Percentiles rank a stretch among this genome's conserved stretches.
Evolutionary conservation across 352 stramenopile genomes (phyloP).

Genomic region (Pelagophyceae sp.): DNA sequence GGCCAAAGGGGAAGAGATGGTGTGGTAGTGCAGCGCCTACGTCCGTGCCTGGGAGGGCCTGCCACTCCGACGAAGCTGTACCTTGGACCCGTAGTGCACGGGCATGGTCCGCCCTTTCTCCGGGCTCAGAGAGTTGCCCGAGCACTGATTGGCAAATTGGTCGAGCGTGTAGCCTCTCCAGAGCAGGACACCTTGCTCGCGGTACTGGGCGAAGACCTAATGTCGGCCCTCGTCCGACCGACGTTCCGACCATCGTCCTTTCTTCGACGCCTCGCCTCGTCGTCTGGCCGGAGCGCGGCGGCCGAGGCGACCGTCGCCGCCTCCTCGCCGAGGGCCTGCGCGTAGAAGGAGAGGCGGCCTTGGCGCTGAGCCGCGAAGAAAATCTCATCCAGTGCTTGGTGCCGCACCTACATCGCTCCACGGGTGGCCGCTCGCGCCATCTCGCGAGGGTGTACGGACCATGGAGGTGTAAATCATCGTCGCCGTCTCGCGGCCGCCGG

Average conservation of each 20-base stretch:
- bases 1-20: constrained; percentile 88
- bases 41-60: too few relatives aligned
- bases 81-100: constrained; percentile 92
- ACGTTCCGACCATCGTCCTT: too few relatives aligned
- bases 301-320: constrained; percentile 86
- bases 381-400: constrained; percentile 91
- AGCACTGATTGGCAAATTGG: constrained; percentile 94
- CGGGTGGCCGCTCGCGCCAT: too few relatives aligned
- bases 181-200: constrained; percentile 92
- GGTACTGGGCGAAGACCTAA: constrained; percentile 95
- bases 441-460: too few relatives aligned
- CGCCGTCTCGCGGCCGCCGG: neutral
- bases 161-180: constrained; percentile 93
- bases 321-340: constrained; percentile 81
- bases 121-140: constrained; percentile 86
- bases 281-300: constrained; percentile 67
- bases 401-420: too few relatives aligned
- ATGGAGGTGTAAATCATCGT: neutral
- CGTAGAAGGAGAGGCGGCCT: constrained; percentile 94
- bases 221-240: too few relatives aligned
- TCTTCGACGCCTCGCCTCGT: too few relatives aligned
- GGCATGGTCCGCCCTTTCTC: constrained; percentile 95
- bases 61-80: too few relatives aligned
- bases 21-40: constrained; percentile 91
- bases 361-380: constrained; percentile 92